Evolutionary conservation across 371 early-diverging fungal species (phyloP).

Genomic region (Mucor indicus): DNA sequence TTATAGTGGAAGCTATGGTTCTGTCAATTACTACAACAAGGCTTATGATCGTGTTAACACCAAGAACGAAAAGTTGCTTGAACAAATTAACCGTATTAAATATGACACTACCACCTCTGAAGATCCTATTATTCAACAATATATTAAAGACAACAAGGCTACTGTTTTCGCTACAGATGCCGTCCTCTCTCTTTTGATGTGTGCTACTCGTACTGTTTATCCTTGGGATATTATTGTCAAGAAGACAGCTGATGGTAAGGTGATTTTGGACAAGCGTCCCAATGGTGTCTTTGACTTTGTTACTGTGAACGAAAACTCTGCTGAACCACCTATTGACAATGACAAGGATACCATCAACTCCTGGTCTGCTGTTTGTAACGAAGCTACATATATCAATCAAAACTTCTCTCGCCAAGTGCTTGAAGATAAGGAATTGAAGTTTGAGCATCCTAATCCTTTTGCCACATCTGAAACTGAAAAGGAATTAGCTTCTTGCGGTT

Average conservation of each 20-base stretch:
- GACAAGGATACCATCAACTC: conserved; percentile 92
- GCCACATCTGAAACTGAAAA: conserved; percentile 46
- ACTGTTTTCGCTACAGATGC: conserved; percentile 90
- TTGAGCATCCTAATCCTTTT: conserved; percentile 82
- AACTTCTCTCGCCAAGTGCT: conserved; percentile 86
- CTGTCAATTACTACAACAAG: conserved; percentile 77
- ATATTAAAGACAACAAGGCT: conserved; percentile 63
- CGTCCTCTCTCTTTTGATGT: conserved; percentile 91
- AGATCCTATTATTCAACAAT: conserved; percentile 75
- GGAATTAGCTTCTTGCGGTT: conserved; percentile 72
- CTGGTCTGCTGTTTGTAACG: conserved; percentile 79
- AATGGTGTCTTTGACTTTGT: conserved; percentile 76
- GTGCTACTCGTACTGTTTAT: conserved; percentile 86
- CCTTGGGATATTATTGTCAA: conserved; percentile 96
- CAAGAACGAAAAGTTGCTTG: conserved; percentile 75
- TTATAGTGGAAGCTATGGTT: conserved; percentile 57
- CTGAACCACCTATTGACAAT: conserved; percentile 85
- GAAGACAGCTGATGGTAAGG: conserved; percentile 74
- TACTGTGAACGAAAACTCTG: conserved; percentile 94
- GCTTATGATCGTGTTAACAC: conserved; percentile 83
- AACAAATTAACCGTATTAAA: conserved; percentile 66
- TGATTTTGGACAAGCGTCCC: conserved; percentile 91
- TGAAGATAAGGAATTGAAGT: conserved; percentile 48
- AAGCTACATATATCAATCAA: conserved; percentile 88
- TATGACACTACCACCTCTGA: conserved; percentile 79